Conservation (phyloP, 805 yeast genomes). For the Kodamaea kaohsiungensis region DNA sequence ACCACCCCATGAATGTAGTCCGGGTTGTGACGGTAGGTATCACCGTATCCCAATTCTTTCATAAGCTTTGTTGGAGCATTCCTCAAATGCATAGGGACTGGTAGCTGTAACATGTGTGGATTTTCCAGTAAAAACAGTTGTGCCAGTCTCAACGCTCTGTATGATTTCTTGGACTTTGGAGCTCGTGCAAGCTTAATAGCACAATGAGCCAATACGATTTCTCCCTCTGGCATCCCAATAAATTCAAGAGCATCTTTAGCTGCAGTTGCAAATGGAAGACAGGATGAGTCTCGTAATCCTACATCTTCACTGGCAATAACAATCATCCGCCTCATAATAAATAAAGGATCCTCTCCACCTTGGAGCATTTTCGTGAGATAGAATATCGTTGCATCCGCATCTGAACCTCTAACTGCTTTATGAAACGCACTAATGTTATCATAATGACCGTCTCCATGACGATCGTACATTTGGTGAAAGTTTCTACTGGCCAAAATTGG, state of each 20-base stretch:
- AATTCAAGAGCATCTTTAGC: conserved; percentile 85
- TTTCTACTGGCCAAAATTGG: conserved; percentile 45
- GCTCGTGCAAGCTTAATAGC: conserved; percentile 88
- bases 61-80: conserved; percentile 94
- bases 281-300: conserved; percentile 79
- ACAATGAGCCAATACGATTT: conserved; percentile 85
- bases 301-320: conserved; percentile 95
- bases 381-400: conserved; percentile 86
- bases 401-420: conserved; percentile 85
- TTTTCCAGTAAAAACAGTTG: conserved; percentile 55
- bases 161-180: conserved; percentile 81
- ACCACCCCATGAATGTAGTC: conserved; percentile 70
- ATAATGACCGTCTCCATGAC: conserved; percentile 89
- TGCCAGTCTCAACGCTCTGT: conserved; percentile 75
- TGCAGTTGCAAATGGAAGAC: conserved; percentile 84
- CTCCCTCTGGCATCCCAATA: conserved; percentile 94
- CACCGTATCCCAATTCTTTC: conserved; percentile 85
- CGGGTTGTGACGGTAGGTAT: conserved; percentile 89
- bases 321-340: conserved; percentile 87
- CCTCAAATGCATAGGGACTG: conserved; percentile 79
- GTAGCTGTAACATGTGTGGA: conserved; percentile 61
- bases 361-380: conserved; percentile 85
- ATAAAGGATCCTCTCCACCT: conserved; percentile 94
- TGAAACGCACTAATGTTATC: conserved; percentile 96
- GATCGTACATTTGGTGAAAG: conserved; percentile 66